phyloP scores from a whole-genome alignment of 1,284 basidiomycete species.

The Puccinia coronata region DNA sequence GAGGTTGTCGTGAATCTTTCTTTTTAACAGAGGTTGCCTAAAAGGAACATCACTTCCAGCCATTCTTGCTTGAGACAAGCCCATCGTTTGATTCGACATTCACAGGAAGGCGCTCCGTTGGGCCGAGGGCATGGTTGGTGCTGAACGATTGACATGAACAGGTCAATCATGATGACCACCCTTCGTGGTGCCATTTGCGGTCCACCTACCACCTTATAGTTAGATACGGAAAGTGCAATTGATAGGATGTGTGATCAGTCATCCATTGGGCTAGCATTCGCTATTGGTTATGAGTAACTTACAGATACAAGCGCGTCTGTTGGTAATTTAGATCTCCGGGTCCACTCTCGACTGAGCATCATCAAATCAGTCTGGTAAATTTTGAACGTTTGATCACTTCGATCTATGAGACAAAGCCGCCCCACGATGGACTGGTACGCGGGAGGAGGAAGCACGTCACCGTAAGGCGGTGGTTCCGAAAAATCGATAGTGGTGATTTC shows the following conservation, averaged over 20 bases:
- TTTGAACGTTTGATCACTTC: constrained; percentile 41
- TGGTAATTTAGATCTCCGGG: background rate
- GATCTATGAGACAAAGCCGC: constrained; percentile 30
- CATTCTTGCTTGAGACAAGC: constrained; percentile 43
- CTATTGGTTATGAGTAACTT: background rate
- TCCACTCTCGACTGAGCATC: constrained; percentile 33
- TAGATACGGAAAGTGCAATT: no score
- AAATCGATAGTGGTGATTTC: background rate
- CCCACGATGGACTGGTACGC: constrained; percentile 33
- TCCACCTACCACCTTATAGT: constrained; percentile 36
- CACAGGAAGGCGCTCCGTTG: constrained; percentile 16
- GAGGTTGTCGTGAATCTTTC: no score
- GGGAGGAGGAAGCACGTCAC: constrained; percentile 22
- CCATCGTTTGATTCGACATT: constrained; percentile 41
- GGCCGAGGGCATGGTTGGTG: constrained; percentile 34
- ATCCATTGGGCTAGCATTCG: background rate
- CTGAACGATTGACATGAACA: constrained; percentile 47
- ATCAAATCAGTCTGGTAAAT: constrained; percentile 46
- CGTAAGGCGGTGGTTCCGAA: constrained; percentile 35
- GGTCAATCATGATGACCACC: constrained; percentile 26
- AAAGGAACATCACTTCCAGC: constrained; percentile 40
- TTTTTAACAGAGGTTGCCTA: constrained; percentile 34
- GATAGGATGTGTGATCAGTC: background rate
- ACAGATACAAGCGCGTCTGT: constrained; percentile 34
- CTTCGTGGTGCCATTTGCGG: constrained; percentile 34